A percentile compares a stretch with the other conserved stretches of the same genome.
phyloP scores from a whole-genome alignment of 2,329 filamentous ascomycete species.

The Chrysoporthe cubensis region DNA sequence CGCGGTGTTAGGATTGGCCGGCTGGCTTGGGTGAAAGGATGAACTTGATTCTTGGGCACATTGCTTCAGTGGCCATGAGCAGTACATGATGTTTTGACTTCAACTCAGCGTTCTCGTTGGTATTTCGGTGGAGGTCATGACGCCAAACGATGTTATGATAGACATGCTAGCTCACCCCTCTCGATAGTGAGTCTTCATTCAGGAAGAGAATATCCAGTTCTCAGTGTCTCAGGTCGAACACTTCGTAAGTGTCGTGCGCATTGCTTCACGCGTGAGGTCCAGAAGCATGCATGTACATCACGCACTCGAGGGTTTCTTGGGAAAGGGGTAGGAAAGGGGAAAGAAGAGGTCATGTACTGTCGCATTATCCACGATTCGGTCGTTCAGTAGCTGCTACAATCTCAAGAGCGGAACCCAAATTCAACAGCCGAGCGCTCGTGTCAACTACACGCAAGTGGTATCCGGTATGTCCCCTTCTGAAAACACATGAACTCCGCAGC shows the following conservation, averaged over 20 bases:
- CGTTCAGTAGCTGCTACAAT: not conserved
- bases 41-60: not conserved
- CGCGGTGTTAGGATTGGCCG: not conserved
- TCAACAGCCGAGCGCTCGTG: conserved; percentile 7
- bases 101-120: not conserved
- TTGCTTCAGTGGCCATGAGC: not conserved
- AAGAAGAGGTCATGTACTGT: not conserved
- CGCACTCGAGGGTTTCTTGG: not conserved
- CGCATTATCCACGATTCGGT: conserved; percentile 3
- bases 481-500: conserved; percentile 19
- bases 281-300: not conserved
- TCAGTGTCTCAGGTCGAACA: not conserved
- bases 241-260: not conserved
- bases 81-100: not conserved
- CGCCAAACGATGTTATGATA: not conserved
- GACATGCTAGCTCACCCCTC: not conserved
- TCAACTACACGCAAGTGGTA: conserved; percentile 25
- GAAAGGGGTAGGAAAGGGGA: not conserved
- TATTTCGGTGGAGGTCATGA: not conserved
- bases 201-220: not conserved
- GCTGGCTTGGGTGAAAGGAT: not conserved
- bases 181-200: not conserved
- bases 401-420: not conserved
- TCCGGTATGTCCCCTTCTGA: conserved; percentile 18
- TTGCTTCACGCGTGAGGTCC: not conserved